A percentile compares a stretch with the other conserved stretches of the same genome.
These are phyloP conservation scores for Saccharomyces hybrid DNA, from an alignment of 1,139 yeast genomes.

Conservation along the genomic window DNA sequence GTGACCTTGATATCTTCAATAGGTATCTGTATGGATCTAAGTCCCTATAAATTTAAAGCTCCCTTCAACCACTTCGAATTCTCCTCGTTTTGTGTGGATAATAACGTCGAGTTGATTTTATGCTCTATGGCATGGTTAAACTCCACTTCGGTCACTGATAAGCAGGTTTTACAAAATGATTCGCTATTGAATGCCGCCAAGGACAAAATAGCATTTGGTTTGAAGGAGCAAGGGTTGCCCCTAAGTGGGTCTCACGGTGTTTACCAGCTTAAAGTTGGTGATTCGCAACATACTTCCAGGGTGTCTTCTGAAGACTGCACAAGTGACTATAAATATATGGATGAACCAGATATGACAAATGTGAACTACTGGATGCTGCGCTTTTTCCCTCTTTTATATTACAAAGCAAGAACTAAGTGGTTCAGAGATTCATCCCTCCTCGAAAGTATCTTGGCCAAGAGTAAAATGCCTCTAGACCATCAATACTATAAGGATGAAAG, in stretches of 20 bases:
- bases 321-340: conserved; percentile 19
- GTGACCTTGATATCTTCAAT: conserved; percentile 42
- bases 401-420: conserved; percentile 19
- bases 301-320: conserved; percentile 12
- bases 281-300: neutral
- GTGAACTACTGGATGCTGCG: conserved; percentile 67
- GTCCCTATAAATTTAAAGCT: conserved; percentile 77
- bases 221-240: conserved; percentile 17
- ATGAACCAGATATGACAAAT: conserved; percentile 36
- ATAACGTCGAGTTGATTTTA: conserved; percentile 48
- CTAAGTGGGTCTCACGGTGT: conserved; percentile 22
- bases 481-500: conserved; percentile 3
- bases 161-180: conserved; percentile 9
- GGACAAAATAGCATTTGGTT: conserved; percentile 10
- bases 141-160: conserved; percentile 35
- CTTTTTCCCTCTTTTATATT: conserved; percentile 52
- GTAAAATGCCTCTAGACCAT: neutral
- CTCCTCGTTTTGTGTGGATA: conserved; percentile 44
- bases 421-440: conserved; percentile 8
- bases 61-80: conserved; percentile 73
- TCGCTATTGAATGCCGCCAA: conserved; percentile 8
- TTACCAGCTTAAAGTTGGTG: conserved; percentile 19
- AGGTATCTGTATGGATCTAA: conserved; percentile 94
- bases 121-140: conserved; percentile 90
- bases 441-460: conserved; percentile 5